Conservation (phyloP, 23 red algal genomes). For the Gracilaria gracilis region DNA sequence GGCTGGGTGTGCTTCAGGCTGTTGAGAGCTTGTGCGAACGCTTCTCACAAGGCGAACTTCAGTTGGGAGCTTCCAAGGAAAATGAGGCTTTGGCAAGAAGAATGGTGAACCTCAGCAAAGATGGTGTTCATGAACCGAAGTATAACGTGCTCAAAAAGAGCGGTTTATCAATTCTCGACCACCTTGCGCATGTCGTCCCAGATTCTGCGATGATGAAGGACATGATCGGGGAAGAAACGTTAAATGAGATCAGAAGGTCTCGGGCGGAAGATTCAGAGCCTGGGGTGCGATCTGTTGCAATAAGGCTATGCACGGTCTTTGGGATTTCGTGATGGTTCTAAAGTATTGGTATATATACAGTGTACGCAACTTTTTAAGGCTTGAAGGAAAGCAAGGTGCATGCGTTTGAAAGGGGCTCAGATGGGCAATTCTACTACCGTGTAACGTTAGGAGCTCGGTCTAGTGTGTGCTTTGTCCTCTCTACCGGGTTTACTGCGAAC, state of each 20-base stretch:
- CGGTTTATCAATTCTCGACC: slow-evolving; percentile 22
- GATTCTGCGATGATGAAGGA: not conserved
- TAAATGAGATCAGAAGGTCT: not conserved
- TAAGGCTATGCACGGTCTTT: not conserved
- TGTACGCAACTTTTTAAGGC: no score
- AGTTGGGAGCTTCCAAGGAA: not conserved
- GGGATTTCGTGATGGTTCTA: not conserved
- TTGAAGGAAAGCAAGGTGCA: no score
- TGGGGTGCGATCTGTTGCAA: slow-evolving; percentile 22
- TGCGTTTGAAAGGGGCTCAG: no score
- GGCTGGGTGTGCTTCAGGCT: slow-evolving; percentile 27
- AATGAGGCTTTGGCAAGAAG: not conserved
- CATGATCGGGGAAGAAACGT: not conserved
- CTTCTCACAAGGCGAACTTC: not conserved
- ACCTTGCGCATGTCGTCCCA: not conserved
- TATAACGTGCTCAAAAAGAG: slow-evolving; percentile 19
- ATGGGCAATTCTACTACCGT: no score
- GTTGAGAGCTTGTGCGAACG: slow-evolving; percentile 16
- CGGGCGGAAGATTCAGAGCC: slow-evolving; percentile 5
- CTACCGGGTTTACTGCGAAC: no score
- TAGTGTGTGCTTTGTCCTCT: no score
- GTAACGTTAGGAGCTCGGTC: no score
- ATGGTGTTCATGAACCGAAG: slow-evolving; percentile 52
- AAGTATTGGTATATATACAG: no score
- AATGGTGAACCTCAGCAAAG: slow-evolving; percentile 26